A percentile compares a stretch with the other conserved stretches of the same genome.
These are phyloP conservation scores for Euptelea pleiosperma DNA, from an alignment of 164 flowering plant species.

Conservation along the genomic window DNA sequence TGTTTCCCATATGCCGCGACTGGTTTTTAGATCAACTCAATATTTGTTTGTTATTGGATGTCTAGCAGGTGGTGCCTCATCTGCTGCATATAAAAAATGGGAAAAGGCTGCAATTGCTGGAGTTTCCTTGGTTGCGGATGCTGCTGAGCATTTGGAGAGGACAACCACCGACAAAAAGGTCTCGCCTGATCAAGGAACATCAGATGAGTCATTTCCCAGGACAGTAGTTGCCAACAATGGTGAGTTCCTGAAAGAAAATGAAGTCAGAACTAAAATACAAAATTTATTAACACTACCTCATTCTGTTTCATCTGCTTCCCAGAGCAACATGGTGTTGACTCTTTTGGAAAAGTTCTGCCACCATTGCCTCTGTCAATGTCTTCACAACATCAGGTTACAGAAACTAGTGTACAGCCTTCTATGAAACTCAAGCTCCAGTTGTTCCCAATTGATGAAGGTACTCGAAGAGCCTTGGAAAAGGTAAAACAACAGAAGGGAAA, in stretches of 20 bases:
- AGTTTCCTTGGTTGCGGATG: constrained; percentile 96
- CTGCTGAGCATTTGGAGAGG: constrained; percentile 97
- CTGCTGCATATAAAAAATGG: constrained; percentile 82
- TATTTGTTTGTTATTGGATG: constrained; percentile 8
- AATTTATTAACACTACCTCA: background rate
- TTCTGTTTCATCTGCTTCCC: constrained; percentile 17
- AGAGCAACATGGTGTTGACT: constrained; percentile 33
- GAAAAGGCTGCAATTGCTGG: constrained; percentile 99
- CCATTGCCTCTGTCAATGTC: constrained; percentile 18
- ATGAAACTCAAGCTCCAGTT: constrained; percentile 87
- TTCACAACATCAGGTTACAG: constrained; percentile 29
- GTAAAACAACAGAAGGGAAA: constrained; percentile 32
- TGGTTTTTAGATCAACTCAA: background rate
- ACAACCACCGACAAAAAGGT: constrained; percentile 35
- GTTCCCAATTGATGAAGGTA: constrained; percentile 88
- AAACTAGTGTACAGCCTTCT: constrained; percentile 31
- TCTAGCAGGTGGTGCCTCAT: constrained; percentile 44
- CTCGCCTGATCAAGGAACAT: constrained; percentile 28
- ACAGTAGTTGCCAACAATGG: constrained; percentile 11
- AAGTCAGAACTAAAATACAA: background rate
- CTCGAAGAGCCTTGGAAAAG: constrained; percentile 80
- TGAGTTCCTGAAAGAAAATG: constrained; percentile 17
- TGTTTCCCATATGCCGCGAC: no score
- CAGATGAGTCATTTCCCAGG: constrained; percentile 16
- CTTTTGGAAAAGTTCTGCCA: constrained; percentile 25